A percentile compares a stretch with the other conserved stretches of the same genome.
These are phyloP conservation scores for Teratosphaeria nubilosa DNA, from an alignment of 2,329 filamentous ascomycete genomes.

Conservation along the genomic window DNA sequence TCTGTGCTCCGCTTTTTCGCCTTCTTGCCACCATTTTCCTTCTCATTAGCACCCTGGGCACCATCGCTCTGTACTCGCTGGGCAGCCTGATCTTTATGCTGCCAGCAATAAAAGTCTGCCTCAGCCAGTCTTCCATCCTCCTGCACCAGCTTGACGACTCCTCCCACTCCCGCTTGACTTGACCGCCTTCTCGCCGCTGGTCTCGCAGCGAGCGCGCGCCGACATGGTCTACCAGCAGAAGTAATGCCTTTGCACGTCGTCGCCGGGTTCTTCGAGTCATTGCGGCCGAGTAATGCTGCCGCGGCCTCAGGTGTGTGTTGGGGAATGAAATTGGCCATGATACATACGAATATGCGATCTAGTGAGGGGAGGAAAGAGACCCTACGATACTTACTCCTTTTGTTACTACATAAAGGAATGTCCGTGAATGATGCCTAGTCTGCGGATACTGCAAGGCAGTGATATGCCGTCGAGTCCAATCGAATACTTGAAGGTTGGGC, in stretches of 20 bases:
- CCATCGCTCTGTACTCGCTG: constrained; percentile 6
- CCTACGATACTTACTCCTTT: not conserved
- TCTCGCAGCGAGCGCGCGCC: constrained; percentile 50
- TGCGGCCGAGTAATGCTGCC: constrained; percentile 51
- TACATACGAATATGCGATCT: not conserved
- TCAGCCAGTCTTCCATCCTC: constrained; percentile 45
- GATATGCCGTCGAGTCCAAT: not conserved
- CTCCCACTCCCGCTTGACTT: constrained; percentile 7
- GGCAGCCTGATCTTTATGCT: constrained; percentile 80
- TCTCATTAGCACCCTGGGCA: constrained; percentile 3
- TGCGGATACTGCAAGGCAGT: not conserved
- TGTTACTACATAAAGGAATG: not conserved
- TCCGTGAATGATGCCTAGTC: not conserved
- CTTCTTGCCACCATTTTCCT: not conserved
- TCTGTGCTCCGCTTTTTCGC: constrained; percentile 22
- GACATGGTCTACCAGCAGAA: constrained; percentile 69
- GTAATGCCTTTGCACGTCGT: constrained; percentile 87
- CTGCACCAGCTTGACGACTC: constrained; percentile 32
- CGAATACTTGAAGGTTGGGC: not conserved
- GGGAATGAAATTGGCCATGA: not conserved
- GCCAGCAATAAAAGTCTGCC: constrained; percentile 76
- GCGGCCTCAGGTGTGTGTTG: constrained; percentile 65
- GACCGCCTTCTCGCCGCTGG: not conserved
- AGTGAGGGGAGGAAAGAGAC: not conserved
- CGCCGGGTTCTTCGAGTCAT: constrained; percentile 73